Evolutionary conservation across 352 stramenopile genomes (phyloP).

Genomic region (Globisporangium camurandrum): DNA sequence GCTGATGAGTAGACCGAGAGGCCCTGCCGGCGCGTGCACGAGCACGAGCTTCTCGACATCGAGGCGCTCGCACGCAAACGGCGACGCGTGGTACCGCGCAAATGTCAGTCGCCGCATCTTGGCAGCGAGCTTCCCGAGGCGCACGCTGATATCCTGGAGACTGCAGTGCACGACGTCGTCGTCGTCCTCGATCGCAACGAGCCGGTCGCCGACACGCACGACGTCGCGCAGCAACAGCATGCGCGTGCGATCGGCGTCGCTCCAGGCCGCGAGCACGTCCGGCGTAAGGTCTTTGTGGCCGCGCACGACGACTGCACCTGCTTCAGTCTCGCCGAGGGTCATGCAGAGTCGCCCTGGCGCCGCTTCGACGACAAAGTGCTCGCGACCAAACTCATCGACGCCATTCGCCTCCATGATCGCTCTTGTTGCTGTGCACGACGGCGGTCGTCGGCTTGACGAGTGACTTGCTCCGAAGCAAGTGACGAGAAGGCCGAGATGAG

Average conservation of each 20-base stretch:
- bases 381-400: constrained; percentile 38
- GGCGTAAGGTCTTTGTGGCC: constrained; percentile 21
- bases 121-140: constrained; percentile 30
- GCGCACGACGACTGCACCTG: constrained; percentile 36
- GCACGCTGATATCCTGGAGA: constrained; percentile 32
- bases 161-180: constrained; percentile 41
- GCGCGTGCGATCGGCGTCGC: constrained; percentile 24
- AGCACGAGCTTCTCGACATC: constrained; percentile 53
- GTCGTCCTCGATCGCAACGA: constrained; percentile 40
- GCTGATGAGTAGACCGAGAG: constrained; percentile 39
- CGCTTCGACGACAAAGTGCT: constrained; percentile 38
- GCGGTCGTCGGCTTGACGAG: too few species aligned
- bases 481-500: too few species aligned
- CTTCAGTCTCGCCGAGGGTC: constrained; percentile 39
- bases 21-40: constrained; percentile 27
- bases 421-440: too few species aligned
- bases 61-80: constrained; percentile 19
- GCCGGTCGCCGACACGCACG: constrained; percentile 35
- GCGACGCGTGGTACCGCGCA: constrained; percentile 30
- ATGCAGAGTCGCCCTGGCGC: constrained; percentile 44
- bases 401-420: constrained; percentile 17
- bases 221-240: constrained; percentile 24
- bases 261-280: constrained; percentile 17
- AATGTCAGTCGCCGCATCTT: constrained; percentile 40
- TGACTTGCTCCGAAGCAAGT: too few species aligned